phyloP scores from a whole-genome alignment of 2,329 filamentous ascomycete species.

The Volutella citrinella region DNA sequence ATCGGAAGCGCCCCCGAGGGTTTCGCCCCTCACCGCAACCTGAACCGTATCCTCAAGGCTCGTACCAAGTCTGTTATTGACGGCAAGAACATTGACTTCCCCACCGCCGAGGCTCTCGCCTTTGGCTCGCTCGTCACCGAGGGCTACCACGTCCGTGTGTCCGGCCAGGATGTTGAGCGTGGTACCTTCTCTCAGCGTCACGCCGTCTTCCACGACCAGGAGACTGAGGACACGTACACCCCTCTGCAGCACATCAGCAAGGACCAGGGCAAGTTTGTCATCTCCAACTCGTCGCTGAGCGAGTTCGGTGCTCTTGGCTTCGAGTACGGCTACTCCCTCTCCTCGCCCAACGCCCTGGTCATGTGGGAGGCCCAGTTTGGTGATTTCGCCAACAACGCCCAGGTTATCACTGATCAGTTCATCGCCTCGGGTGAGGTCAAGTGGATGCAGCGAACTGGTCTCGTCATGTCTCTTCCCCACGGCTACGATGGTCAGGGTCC shows the following conservation, averaged over 20 bases:
- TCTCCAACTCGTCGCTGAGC: conserved; percentile 88
- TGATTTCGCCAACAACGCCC: conserved; percentile 99
- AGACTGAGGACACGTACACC: conserved; percentile 88
- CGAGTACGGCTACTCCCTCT: conserved; percentile 97
- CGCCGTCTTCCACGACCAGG: conserved; percentile 95
- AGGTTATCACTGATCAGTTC: conserved; percentile 99
- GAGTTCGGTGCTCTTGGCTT: conserved; percentile 79
- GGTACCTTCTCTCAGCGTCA: conserved; percentile 99
- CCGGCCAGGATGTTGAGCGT: conserved; percentile 98
- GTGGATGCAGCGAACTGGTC: conserved; percentile 96
- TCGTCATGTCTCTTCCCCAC: conserved; percentile 94
- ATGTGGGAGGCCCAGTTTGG: conserved; percentile 99
- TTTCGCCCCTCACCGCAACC: conserved; percentile 88
- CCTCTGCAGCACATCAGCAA: conserved; percentile 85
- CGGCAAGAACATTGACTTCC: conserved; percentile 95
- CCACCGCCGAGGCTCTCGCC: conserved; percentile 91
- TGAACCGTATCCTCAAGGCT: conserved; percentile 90
- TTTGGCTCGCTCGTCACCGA: conserved; percentile 89
- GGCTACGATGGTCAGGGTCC: conserved; percentile 98
- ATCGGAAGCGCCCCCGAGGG: conserved; percentile 78
- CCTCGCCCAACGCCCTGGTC: conserved; percentile 92
- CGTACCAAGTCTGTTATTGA: conserved; percentile 90
- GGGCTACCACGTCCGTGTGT: conserved; percentile 95
- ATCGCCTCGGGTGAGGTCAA: conserved; percentile 96
- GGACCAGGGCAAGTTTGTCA: conserved; percentile 93